A percentile compares a stretch with the other conserved stretches of the same genome.
These are phyloP conservation scores for Penicillium vulpinum DNA, from an alignment of 2,329 filamentous ascomycete genomes.

Conservation along the genomic window DNA sequence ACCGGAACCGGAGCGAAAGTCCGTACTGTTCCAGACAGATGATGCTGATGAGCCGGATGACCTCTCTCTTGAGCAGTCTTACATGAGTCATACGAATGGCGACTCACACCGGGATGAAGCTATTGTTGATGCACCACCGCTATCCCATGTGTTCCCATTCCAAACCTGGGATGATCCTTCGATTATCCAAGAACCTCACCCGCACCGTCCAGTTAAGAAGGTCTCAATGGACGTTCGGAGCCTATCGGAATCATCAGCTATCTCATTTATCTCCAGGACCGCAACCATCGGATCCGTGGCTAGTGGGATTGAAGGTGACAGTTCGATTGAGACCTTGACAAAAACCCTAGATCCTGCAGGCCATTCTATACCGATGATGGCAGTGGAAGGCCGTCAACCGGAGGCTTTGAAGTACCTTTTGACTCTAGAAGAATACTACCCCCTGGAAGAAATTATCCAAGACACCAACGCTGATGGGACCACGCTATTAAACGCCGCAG, in stretches of 20 bases:
- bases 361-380: constrained; percentile 87
- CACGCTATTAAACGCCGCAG: constrained; percentile 82
- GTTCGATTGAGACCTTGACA: constrained; percentile 68
- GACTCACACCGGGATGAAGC: constrained; percentile 16
- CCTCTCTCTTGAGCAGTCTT: constrained; percentile 22
- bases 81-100: constrained; percentile 23
- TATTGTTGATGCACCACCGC: constrained; percentile 35
- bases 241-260: constrained; percentile 79
- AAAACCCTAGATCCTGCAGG: constrained; percentile 64
- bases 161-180: constrained; percentile 59
- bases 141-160: constrained; percentile 91
- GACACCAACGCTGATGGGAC: constrained; percentile 90
- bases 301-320: constrained; percentile 78
- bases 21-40: constrained; percentile 38
- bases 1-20: constrained; percentile 43
- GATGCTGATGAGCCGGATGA: constrained; percentile 31
- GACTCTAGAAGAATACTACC: constrained; percentile 73
- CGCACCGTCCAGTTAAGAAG: constrained; percentile 64
- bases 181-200: constrained; percentile 38
- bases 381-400: constrained; percentile 69
- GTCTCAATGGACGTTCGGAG: constrained; percentile 90
- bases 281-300: constrained; percentile 73
- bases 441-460: constrained; percentile 68
- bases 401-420: constrained; percentile 78
- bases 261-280: constrained; percentile 78